These are phyloP conservation scores for Leccinum longicurvipes DNA, from an alignment of 768 basidiomycete species.

Conservation along the genomic window DNA sequence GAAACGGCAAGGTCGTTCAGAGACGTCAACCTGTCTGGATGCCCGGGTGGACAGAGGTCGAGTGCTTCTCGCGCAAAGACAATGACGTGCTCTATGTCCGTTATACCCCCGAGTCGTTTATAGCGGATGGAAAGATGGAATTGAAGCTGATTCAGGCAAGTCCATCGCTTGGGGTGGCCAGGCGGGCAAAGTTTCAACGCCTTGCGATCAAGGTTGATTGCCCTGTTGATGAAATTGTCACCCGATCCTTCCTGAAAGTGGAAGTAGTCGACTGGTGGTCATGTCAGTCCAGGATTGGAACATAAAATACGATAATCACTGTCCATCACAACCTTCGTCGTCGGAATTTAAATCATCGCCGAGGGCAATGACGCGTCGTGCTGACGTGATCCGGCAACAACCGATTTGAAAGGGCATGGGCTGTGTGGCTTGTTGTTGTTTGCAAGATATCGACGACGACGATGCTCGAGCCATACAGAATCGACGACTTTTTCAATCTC, in stretches of 20 bases:
- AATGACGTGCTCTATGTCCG: not conserved
- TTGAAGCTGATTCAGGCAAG: not conserved
- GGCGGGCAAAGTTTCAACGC: not conserved
- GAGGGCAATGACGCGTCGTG: too few species aligned
- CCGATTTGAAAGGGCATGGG: not conserved
- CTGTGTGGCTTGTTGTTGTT: not conserved
- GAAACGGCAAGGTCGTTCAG: not conserved
- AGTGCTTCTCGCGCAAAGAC: not conserved
- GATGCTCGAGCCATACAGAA: slow-evolving; percentile 26
- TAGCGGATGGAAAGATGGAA: not conserved
- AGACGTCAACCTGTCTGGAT: not conserved
- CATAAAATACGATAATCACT: not conserved
- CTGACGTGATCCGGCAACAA: not conserved
- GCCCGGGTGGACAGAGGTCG: not conserved
- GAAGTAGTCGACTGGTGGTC: too few species aligned
- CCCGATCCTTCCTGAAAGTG: not conserved
- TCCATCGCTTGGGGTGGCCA: not conserved
- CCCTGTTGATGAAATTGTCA: not conserved
- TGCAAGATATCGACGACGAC: not conserved
- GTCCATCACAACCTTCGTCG: too few species aligned
- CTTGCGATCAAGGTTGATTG: not conserved
- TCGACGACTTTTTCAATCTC: slow-evolving; percentile 66
- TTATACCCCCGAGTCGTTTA: not conserved
- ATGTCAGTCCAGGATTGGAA: too few species aligned
- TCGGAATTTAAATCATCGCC: too few species aligned